A percentile compares a stretch with the other conserved stretches of the same genome.
Evolutionary conservation across 176 grass and related monocot genomes (phyloP).

Genomic region (Musa beccarii): DNA sequence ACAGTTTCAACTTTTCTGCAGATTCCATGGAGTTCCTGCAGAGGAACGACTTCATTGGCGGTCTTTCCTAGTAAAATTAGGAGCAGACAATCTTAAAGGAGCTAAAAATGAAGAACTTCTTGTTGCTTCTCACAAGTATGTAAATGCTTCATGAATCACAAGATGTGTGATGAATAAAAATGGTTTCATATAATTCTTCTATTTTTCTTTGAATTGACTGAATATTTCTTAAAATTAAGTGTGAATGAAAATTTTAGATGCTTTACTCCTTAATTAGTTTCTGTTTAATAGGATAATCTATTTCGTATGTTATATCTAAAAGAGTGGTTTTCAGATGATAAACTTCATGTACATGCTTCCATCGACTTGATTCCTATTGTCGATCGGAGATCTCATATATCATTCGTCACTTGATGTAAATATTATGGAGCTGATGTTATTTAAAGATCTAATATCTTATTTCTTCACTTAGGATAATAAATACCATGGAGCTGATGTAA

Average conservation of each 20-base stretch:
- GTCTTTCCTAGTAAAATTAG: conserved; percentile 83
- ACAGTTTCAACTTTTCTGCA: conserved; percentile 13
- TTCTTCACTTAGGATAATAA: background rate
- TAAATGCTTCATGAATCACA: background rate
- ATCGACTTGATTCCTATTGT: background rate
- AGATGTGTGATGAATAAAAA: background rate
- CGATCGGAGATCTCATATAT: background rate
- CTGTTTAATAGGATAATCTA: background rate
- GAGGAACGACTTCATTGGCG: conserved; percentile 97
- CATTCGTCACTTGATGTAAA: background rate
- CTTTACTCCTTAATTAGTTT: background rate
- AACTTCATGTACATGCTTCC: background rate
- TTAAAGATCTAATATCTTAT: too few species aligned
- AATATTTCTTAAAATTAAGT: background rate
- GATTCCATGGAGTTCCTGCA: conserved; percentile 88
- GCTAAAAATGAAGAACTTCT: conserved; percentile 82
- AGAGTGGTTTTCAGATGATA: background rate
- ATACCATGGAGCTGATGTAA: background rate
- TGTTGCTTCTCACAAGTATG: conserved; percentile 89
- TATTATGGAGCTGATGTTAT: background rate
- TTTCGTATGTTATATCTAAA: background rate
- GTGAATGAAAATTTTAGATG: background rate
- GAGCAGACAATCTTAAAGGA: conserved; percentile 88
- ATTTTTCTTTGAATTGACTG: background rate
- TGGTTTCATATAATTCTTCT: background rate